phyloP scores from a whole-genome alignment of 495 filamentous ascomycete genomes.

The Podospora pseudocomata region DNA sequence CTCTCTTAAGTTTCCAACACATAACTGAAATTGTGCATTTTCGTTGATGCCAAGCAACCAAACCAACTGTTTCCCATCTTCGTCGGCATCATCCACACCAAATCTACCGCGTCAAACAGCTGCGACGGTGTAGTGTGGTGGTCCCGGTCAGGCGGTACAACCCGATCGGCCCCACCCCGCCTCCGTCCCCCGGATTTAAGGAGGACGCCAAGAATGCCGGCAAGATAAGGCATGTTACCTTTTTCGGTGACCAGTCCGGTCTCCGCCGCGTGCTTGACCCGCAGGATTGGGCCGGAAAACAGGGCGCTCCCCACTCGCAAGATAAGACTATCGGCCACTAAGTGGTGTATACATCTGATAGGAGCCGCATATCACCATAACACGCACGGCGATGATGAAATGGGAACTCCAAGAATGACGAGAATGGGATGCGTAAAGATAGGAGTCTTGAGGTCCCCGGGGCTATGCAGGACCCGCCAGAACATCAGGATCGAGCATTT shows the following conservation, averaged over 20 bases:
- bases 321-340: neutral
- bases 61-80: too few species aligned
- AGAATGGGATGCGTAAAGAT: too few species aligned
- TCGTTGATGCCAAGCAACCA: too few species aligned
- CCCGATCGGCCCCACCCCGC: neutral
- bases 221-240: neutral
- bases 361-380: neutral
- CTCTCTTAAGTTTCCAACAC: too few species aligned
- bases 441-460: too few species aligned
- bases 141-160: neutral
- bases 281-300: neutral
- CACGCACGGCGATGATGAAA: neutral
- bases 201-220: neutral
- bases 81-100: too few species aligned
- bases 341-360: neutral
- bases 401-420: neutral
- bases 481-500: too few species aligned
- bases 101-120: too few species aligned
- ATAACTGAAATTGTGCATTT: too few species aligned
- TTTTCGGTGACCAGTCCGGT: neutral
- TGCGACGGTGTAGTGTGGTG: too few species aligned
- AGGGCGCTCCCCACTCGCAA: neutral
- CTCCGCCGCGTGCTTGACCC: neutral
- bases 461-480: too few species aligned
- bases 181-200: neutral